Conservation (phyloP, 768 basidiomycete species). For the Leucogyrophana mollusca region DNA sequence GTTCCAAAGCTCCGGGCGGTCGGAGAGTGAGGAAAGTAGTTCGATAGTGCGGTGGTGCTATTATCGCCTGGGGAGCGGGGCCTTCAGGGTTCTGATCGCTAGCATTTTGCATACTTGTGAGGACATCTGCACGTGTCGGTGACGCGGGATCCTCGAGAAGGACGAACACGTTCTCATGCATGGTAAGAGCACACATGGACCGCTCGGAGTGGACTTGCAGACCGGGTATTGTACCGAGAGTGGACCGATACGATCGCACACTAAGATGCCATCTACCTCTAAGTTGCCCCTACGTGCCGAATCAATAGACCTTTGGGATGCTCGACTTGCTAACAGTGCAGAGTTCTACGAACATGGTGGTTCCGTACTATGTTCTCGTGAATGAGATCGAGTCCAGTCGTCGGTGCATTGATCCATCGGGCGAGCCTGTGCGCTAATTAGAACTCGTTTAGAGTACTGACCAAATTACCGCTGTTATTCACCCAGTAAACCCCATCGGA, state of each 20-base stretch:
- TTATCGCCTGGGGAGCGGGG: constrained; percentile 14
- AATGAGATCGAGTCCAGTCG: constrained; percentile 66
- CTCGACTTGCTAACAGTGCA: constrained; percentile 9
- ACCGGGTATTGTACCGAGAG: constrained; percentile 55
- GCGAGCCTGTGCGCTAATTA: constrained; percentile 49
- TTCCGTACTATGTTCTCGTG: constrained; percentile 67
- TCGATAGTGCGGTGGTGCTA: constrained; percentile 57
- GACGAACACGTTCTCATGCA: constrained; percentile 81
- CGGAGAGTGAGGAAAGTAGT: constrained; percentile 74
- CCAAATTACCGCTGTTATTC: constrained; percentile 6
- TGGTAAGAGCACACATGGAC: constrained; percentile 72
- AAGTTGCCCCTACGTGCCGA: constrained; percentile 47
- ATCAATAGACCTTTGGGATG: constrained; percentile 15
- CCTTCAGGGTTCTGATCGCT: constrained; percentile 21
- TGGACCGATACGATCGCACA: constrained; percentile 73
- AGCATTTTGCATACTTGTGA: constrained; percentile 36
- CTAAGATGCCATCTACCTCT: constrained; percentile 69
- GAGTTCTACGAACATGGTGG: constrained; percentile 52
- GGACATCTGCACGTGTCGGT: constrained; percentile 62
- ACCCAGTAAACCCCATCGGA: constrained; percentile 71
- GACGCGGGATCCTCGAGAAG: constrained; percentile 74
- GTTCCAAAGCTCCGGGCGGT: constrained; percentile 74
- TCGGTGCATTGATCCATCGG: constrained; percentile 82
- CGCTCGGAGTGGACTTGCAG: constrained; percentile 56
- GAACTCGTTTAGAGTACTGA: constrained; percentile 6